Percentiles rank a stretch among this genome's conserved stretches.
These are phyloP conservation scores for Handroanthus guayacan DNA, from an alignment of 257 asterid species.

Conservation along the genomic window DNA sequence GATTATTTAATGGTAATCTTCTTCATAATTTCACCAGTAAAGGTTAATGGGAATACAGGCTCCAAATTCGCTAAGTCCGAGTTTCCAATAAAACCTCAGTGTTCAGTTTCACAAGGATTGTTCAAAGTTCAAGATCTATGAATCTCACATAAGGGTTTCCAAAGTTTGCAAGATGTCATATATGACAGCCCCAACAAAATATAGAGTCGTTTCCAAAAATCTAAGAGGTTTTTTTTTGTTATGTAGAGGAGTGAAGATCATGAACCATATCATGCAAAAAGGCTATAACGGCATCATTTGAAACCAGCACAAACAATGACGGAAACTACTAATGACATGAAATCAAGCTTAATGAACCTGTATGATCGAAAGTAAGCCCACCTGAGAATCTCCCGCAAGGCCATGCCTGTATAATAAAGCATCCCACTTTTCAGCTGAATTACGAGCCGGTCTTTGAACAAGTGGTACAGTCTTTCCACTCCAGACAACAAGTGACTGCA, in stretches of 20 bases:
- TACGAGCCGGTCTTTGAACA: slow-evolving; percentile 83
- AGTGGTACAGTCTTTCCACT: slow-evolving; percentile 89
- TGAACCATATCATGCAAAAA: background rate
- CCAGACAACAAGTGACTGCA: slow-evolving; percentile 77
- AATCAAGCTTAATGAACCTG: background rate
- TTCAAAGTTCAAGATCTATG: slow-evolving; percentile 9
- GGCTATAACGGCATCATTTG: background rate
- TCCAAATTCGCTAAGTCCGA: background rate
- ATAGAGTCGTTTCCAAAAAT: background rate
- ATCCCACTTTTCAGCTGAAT: slow-evolving; percentile 97
- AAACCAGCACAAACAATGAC: background rate
- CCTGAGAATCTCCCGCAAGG: slow-evolving; percentile 89
- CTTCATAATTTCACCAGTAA: background rate
- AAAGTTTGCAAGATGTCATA: background rate
- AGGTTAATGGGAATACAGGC: background rate
- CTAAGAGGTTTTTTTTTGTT: background rate
- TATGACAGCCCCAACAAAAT: background rate
- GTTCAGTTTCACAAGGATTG: slow-evolving; percentile 1
- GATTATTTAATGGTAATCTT: background rate
- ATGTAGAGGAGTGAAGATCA: slow-evolving; percentile 20
- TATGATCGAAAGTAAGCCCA: slow-evolving; percentile 38
- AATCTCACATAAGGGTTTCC: background rate
- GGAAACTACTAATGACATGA: background rate
- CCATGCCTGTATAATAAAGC: slow-evolving; percentile 90
- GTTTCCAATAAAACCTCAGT: background rate